phyloP scores from a whole-genome alignment of 768 basidiomycete species.

The Phallus indusiatus region DNA sequence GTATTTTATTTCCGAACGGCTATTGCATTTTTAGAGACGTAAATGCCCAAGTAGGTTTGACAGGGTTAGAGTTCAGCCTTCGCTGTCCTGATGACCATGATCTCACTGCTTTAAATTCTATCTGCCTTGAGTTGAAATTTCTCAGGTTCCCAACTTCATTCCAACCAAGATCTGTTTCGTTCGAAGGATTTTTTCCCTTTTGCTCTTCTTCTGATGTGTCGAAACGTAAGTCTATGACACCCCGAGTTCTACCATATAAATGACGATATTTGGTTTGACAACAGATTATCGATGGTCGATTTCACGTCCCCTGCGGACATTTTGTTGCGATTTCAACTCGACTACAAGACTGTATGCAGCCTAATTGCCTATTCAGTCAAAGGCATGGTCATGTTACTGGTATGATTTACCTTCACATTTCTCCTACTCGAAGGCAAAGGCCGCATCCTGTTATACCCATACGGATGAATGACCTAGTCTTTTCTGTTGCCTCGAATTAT shows the following conservation, averaged over 20 bases:
- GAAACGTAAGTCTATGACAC: background rate
- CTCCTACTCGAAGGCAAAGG: background rate
- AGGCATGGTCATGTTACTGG: constrained; percentile 51
- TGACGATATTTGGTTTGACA: background rate
- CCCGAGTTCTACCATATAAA: background rate
- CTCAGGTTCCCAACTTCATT: background rate
- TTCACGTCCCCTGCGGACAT: constrained; percentile 43
- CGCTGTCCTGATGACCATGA: background rate
- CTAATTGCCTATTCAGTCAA: constrained; percentile 62
- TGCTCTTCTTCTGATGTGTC: background rate
- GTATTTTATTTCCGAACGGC: background rate
- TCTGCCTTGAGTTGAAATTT: background rate
- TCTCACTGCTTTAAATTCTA: background rate
- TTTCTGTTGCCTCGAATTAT: background rate
- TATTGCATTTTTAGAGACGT: background rate
- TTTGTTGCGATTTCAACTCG: constrained; percentile 65
- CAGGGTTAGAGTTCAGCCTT: background rate
- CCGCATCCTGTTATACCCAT: constrained; percentile 45
- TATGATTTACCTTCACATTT: constrained; percentile 16
- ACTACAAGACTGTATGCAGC: constrained; percentile 52
- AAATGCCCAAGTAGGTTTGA: background rate
- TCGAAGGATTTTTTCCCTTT: too few species aligned
- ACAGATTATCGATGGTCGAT: background rate
- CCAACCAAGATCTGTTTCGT: background rate
- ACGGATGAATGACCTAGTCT: background rate